These are phyloP conservation scores for Sphaerosporella brunnea DNA, from an alignment of 495 filamentous ascomycete genomes.

Conservation along the genomic window DNA sequence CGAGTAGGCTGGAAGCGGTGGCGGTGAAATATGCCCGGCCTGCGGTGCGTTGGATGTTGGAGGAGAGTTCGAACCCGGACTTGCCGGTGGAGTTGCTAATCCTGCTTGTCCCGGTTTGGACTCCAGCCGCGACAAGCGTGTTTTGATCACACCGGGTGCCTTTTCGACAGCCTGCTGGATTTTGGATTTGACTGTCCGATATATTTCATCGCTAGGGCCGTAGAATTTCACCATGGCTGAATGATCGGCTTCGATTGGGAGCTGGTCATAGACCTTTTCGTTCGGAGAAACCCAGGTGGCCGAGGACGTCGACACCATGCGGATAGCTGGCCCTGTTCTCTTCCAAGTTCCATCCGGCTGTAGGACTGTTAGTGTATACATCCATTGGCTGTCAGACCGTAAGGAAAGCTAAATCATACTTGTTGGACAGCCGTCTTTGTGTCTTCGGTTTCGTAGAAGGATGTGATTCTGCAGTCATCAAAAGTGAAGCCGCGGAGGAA, in stretches of 20 bases:
- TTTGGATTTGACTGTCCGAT: neutral
- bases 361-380: neutral
- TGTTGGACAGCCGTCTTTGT: constrained; percentile 1
- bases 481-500: neutral
- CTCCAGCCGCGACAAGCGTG: too few species aligned
- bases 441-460: constrained; percentile 10
- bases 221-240: neutral
- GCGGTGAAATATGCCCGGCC: too few species aligned
- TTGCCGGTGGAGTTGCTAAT: too few species aligned
- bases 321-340: neutral
- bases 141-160: neutral
- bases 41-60: too few species aligned
- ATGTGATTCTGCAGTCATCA: neutral
- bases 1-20: too few species aligned
- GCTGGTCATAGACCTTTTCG: neutral
- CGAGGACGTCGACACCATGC: neutral
- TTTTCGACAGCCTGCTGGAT: neutral
- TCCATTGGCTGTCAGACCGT: neutral
- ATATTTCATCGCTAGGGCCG: neutral
- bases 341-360: neutral
- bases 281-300: neutral
- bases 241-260: neutral
- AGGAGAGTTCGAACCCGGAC: too few species aligned
- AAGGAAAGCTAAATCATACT: neutral
- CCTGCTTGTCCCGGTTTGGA: too few species aligned